Conservation (phyloP, 257 asterid species). For the Solanum corneliomulleri region DNA sequence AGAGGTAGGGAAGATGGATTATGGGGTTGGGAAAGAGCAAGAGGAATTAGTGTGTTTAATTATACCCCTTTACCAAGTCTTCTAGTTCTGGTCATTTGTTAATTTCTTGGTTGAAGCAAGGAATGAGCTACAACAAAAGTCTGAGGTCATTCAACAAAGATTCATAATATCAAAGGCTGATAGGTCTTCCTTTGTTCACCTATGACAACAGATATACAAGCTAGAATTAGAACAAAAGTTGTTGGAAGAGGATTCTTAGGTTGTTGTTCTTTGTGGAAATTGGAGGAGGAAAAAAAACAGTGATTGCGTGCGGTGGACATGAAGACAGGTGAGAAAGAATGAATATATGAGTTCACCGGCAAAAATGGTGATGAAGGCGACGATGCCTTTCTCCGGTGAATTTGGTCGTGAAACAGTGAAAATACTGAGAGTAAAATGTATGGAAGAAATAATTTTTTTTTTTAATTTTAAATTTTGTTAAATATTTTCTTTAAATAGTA, state of each 20-base stretch:
- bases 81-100: slow-evolving; percentile 34
- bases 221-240: slow-evolving; percentile 65
- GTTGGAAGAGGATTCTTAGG: slow-evolving; percentile 60
- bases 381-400: too few relatives aligned
- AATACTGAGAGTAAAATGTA: too few relatives aligned
- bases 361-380: too few relatives aligned
- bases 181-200: slow-evolving; percentile 61
- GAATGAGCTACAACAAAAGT: slow-evolving; percentile 55
- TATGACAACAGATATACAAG: slow-evolving; percentile 59
- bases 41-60: slow-evolving; percentile 32
- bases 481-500: too few relatives aligned
- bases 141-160: slow-evolving; percentile 51
- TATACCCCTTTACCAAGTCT: slow-evolving; percentile 45
- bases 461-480: too few relatives aligned
- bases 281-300: too few relatives aligned
- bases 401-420: too few relatives aligned
- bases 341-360: too few relatives aligned
- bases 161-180: slow-evolving; percentile 71
- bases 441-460: too few relatives aligned
- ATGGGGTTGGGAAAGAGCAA: slow-evolving; percentile 25
- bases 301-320: too few relatives aligned
- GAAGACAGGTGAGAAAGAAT: too few relatives aligned
- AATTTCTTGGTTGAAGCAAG: slow-evolving; percentile 61
- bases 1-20: background rate
- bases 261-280: too few relatives aligned